These are phyloP conservation scores for Rheum nobile DNA, from an alignment of 148 eudicot genomes.

Conservation along the genomic window DNA sequence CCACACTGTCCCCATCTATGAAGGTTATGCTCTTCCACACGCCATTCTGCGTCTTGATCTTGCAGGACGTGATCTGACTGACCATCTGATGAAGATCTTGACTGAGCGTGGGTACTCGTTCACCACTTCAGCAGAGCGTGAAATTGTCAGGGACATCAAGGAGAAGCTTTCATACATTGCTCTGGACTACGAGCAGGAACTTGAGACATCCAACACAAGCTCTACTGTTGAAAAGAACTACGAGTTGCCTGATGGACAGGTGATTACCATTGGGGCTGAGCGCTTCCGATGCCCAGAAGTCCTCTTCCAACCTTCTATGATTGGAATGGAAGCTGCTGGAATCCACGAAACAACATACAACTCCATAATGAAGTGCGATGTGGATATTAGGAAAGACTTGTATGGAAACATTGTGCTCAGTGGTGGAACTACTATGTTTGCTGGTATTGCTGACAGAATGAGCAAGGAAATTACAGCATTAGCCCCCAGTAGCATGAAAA, in stretches of 20 bases:
- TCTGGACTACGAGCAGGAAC: constrained; percentile 49
- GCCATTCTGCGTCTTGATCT: constrained; percentile 51
- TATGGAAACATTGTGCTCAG: constrained; percentile 8
- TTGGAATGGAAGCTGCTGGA: constrained; percentile 54
- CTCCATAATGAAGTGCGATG: constrained; percentile 10
- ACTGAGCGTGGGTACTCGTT: constrained; percentile 52
- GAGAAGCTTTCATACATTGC: constrained; percentile 47
- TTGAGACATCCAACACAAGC: constrained; percentile 49
- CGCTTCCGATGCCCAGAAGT: constrained; percentile 72
- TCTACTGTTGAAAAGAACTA: constrained; percentile 56
- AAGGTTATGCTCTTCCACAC: constrained; percentile 39
- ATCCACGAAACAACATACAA: constrained; percentile 40
- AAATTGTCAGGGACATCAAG: constrained; percentile 53
- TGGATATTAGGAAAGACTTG: constrained; percentile 6
- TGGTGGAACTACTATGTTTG: constrained; percentile 9
- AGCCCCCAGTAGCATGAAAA: constrained; percentile 6
- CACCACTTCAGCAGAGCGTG: constrained; percentile 48
- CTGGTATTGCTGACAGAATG: constrained; percentile 8
- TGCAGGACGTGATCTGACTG: constrained; percentile 55
- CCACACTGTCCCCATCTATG: constrained; percentile 43
- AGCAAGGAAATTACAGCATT: constrained; percentile 8
- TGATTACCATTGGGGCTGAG: constrained; percentile 50
- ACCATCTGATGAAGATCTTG: constrained; percentile 44
- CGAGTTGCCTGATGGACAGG: constrained; percentile 27
- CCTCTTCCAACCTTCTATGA: constrained; percentile 61